Evolutionary conservation across 2,329 filamentous ascomycete genomes (phyloP), one percentile per base, ranked within the genome.

Genomic region (Verticillium tricorpus): DNA sequence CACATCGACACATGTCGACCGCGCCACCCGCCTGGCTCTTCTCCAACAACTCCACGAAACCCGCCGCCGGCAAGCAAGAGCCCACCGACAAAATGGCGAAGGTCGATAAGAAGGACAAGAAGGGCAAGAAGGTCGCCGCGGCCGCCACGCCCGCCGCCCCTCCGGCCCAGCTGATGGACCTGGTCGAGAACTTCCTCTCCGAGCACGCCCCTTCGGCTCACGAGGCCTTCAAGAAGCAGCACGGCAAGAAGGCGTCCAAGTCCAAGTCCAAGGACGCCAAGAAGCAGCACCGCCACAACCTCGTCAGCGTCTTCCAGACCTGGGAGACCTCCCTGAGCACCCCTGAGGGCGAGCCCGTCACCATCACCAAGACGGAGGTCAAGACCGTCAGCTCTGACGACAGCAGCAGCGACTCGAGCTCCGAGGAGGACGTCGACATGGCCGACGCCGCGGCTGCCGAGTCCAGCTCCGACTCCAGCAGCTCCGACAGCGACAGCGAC

Each of bases 151-250:
- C 60, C 59, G 62, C 73, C 32, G 72, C 77, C 56, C 80, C 85
- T 31, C 82, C 89, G 5, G 74, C 82, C 32, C 82, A 89, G 73
- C 78, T 93, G 39, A 78, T 93, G 70, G 84, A 87, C 64, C 78
- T 91, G 17, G 82, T 93, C 68, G 85, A 86, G 65, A 75, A 77
- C 25, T 93, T 92, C 73, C 80, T 93, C 58, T 81, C 82, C 52
- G 82, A 88, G 56, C 82, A 89, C 72, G 83, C 85, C n/a, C 89
- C 91, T 69, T 74, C 80, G 57, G 85, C 89, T 56, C 84, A 83
- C 69, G 77, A 81, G 63, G 83, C 85, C 5, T 89, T 92, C 69
- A 79, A 80, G 68, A 85, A 87, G 71, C 86, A 92, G 70, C 79
- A 84, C 60, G 82, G 76, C 71, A 80, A 77, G 74, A 82, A 82